Conservation (phyloP, 768 basidiomycete genomes). For the Crucibulum laeve region DNA sequence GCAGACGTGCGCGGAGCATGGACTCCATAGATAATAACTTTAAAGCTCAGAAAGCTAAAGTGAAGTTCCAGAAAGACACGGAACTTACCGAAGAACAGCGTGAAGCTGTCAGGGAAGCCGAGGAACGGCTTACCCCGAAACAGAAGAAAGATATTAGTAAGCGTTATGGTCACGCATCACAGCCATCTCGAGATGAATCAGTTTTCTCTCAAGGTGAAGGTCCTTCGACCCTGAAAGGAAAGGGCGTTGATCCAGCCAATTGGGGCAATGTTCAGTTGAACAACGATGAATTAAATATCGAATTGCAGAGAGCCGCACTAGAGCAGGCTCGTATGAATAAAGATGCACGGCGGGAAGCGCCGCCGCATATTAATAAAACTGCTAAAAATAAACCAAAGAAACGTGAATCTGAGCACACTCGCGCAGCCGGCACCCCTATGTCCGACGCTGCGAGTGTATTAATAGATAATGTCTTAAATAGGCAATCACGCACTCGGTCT, state of each 20-base stretch:
- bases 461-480: not conserved
- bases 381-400: not conserved
- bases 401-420: not conserved
- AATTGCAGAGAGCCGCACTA: constrained; percentile 9
- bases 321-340: not conserved
- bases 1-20: not conserved
- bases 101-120: not conserved
- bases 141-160: not conserved
- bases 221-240: constrained; percentile 14
- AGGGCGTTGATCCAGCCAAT: constrained; percentile 15
- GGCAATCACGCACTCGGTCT: not conserved
- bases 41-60: not conserved
- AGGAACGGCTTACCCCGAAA: not conserved
- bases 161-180: not conserved
- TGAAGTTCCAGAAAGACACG: not conserved
- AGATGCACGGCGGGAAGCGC: not conserved
- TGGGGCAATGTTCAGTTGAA: constrained; percentile 14
- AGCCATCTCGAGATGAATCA: not conserved
- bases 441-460: not conserved
- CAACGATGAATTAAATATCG: constrained; percentile 11
- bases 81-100: not conserved
- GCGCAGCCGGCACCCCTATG: not conserved
- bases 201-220: constrained; percentile 1
- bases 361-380: not conserved
- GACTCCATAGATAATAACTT: not conserved